Base-by-base conservation (phyloP, 2,329 filamentous ascomycete species). In the Neospermospora avenae region DNA sequence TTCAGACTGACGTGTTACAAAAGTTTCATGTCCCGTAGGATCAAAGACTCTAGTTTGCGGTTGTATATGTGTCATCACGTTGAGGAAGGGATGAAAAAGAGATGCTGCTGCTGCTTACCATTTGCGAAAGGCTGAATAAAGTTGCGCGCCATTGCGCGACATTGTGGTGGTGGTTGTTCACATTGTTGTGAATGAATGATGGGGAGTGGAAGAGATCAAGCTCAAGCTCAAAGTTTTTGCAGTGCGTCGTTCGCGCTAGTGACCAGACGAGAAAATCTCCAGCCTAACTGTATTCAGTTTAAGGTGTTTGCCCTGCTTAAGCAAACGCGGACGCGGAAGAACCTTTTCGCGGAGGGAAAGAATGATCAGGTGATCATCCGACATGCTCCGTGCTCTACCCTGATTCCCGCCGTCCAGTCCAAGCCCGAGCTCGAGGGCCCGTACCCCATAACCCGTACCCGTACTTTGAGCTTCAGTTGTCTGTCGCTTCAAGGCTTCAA, bases 41-140 rank as follows among this genome's bases (percentile, higher is more conserved):
- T 96, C 91, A 95, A 95, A 96, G 91, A 96, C 91, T 96, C 91
- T 96, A 96, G 90, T 93, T 93, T 87, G 87, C 84, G 88, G 89
- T 91, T 87, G 83, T 81, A 79, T 80, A 75, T 76, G 78, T 91
- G 86, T 93, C 90, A 93, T 93, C 90, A 91, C 74, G 75, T 77
- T 77, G 79, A 73, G 67, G 64, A 63, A 67, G 69, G 66, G 62
- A 6, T 6, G 67, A 66, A 35, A 65, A 57, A 65, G 49, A 59
- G 60, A 59, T 55, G 55, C 35, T 56, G 10, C 25, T 49, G n/a
- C 42, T 31, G 58, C 68, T 70, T 71, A 70, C 69, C 31, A 62
- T 6, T 42, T 24, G 41, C 44, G 16, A 31, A 31, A 6, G 10
- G 24, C 46, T 20, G 31, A 22, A 13, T 11, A 44, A 5, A 20